Base-by-base conservation (phyloP, 2,329 filamentous ascomycete genomes). In the Phialophora chinensis region DNA sequence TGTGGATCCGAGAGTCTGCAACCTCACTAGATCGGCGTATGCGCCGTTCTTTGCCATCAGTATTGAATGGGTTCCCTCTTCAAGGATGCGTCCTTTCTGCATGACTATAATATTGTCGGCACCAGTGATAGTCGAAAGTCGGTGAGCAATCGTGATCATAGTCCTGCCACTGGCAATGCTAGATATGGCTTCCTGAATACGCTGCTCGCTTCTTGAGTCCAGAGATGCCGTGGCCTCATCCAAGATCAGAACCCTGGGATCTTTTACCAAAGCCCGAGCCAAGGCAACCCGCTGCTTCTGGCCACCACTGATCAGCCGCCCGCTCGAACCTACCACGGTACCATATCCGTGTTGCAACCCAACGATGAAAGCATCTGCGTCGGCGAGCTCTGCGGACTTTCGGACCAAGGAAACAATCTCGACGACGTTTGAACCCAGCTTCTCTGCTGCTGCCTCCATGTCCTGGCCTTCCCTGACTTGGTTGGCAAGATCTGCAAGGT, bases 221-320 rank as follows among this genome's bases (percentile, higher is more conserved):
- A 79, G 68, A 14, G 77, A 73, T 6, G 77, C 75, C 0, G 77
- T 78, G 3, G 77, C 77, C 64, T 79, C 77, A 56, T 79, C 77
- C 7, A 79, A 68, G 20, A 79, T 73, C 1, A 97, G 84, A 74
- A 97, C 83, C 79, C 90, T 91, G 0, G 92, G 92, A 73, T 96
- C 89, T 10, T 90, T 92, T 27, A 96, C 90, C 62, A 96, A 86
- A 20, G 92, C 92, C 71, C 91, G 84, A 2, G 93, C 92, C 75
- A 97, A 94, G 4, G 92, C 91, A 73, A 97, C 94, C 69, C 93
- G 90, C 78, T 97, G 93, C 78, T 96, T 94, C 79, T 96, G 92
- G 27, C 92, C 92, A 75, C 92, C 92, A 63, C 90, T 93, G 17
- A 96, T 83, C 60, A 95, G 81, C 73, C 93, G 93, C 6, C 92